Conservation (phyloP, 257 asterid genomes). For the Nicotiana knightiana region DNA sequence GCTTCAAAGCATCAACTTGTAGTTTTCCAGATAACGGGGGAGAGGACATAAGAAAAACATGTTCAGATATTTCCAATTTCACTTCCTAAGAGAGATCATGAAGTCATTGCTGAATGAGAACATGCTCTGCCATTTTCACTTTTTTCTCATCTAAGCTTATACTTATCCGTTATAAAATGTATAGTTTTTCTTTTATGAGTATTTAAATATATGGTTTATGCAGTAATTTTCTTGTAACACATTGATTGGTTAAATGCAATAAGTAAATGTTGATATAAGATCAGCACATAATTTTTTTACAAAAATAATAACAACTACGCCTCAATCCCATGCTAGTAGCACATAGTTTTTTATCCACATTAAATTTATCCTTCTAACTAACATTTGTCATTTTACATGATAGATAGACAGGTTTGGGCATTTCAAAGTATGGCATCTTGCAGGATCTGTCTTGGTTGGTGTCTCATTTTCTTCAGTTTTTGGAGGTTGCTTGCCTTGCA, state of each 20-base stretch:
- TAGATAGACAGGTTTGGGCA: slow-evolving; percentile 88
- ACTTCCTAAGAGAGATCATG: background rate
- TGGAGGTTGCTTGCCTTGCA: slow-evolving; percentile 94
- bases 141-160: background rate
- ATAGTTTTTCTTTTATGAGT: background rate
- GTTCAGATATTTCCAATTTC: background rate
- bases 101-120: background rate
- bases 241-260: background rate
- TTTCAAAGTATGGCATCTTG: slow-evolving; percentile 83
- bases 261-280: background rate
- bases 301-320: background rate
- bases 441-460: slow-evolving; percentile 76
- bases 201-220: background rate
- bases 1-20: background rate
- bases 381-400: slow-evolving; percentile 11
- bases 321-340: background rate
- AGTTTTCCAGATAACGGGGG: background rate
- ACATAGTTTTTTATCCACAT: background rate
- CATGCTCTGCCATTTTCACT: background rate
- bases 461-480: slow-evolving; percentile 86
- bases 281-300: background rate
- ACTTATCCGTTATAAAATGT: background rate
- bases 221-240: background rate
- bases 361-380: background rate
- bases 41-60: background rate